Conservation (phyloP, 2,329 filamentous ascomycete genomes). For the Xylariaceae sp. region DNA sequence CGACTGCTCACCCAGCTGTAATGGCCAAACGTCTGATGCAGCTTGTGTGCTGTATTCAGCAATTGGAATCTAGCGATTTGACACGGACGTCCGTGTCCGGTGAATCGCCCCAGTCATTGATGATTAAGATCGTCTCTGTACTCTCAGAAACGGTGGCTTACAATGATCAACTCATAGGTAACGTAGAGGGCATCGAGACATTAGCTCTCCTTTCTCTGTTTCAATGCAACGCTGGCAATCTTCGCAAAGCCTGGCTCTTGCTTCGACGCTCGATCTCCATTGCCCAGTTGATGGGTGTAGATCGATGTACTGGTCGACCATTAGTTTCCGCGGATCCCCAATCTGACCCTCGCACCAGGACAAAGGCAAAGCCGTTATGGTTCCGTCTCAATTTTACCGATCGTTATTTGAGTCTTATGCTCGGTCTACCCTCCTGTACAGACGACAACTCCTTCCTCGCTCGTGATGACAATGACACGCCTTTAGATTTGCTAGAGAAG, state of each 20-base stretch:
- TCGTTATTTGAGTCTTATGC: conserved; percentile 47
- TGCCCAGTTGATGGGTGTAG: conserved; percentile 48
- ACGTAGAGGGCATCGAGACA: conserved; percentile 50
- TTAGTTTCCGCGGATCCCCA: conserved; percentile 38
- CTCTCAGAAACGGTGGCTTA: conserved; percentile 41
- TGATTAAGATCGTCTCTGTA: conserved; percentile 31
- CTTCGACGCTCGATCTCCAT: conserved; percentile 47
- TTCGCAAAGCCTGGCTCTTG: conserved; percentile 51
- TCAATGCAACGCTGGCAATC: conserved; percentile 50
- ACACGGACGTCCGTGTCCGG: conserved; percentile 27
- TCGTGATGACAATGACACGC: conserved; percentile 29
- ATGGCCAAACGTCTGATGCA: conserved; percentile 46
- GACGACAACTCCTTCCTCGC: conserved; percentile 37
- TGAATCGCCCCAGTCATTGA: conserved; percentile 23
- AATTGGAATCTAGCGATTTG: conserved; percentile 35
- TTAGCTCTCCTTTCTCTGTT: conserved; percentile 46
- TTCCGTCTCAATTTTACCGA: conserved; percentile 47
- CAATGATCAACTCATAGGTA: conserved; percentile 49
- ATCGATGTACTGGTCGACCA: conserved; percentile 32
- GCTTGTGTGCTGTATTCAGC: conserved; percentile 39
- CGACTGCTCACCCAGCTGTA: conserved; percentile 42
- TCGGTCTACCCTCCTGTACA: conserved; percentile 45
- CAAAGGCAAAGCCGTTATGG: conserved; percentile 40
- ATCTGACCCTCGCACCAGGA: conserved; percentile 27
- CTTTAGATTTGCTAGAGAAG: conserved; percentile 42